A percentile compares a stretch with the other conserved stretches of the same genome.
phyloP scores from a whole-genome alignment of 2,329 filamentous ascomycete genomes.

The Monilinia polystroma region DNA sequence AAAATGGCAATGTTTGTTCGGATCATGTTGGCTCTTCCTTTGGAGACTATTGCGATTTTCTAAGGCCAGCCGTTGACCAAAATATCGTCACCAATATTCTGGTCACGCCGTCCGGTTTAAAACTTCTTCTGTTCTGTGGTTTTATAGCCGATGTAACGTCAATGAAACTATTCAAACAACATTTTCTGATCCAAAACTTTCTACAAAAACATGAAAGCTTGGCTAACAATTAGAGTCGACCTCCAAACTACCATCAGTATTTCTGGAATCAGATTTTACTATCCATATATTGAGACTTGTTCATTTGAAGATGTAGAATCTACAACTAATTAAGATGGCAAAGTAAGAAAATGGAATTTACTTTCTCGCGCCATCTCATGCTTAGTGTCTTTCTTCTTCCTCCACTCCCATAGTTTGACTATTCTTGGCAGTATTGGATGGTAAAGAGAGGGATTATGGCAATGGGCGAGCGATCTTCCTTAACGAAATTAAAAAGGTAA shows the following conservation, averaged over 20 bases:
- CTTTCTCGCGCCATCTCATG: not conserved
- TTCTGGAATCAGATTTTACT: not conserved
- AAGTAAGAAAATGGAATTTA: not conserved
- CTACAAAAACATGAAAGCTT: not conserved
- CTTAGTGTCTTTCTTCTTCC: no score
- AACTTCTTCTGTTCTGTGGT: not conserved
- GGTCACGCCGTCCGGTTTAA: not conserved
- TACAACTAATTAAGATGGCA: not conserved
- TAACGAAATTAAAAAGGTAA: not conserved
- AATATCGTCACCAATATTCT: not conserved
- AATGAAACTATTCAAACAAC: no score
- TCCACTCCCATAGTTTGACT: not conserved
- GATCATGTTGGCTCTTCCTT: no score
- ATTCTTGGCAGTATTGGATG: not conserved
- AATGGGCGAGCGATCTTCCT: not conserved
- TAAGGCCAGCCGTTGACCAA: not conserved
- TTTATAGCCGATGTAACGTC: no score
- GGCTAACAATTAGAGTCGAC: not conserved
- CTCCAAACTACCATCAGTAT: not conserved
- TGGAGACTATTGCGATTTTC: no score
- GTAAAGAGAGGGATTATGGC: no score
- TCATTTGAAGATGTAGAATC: not conserved
- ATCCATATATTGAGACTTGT: not conserved
- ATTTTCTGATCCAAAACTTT: not conserved
- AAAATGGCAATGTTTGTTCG: no score